phyloP scores from a whole-genome alignment of 129 eudicot species.

The Ambrosia artemisiifolia region DNA sequence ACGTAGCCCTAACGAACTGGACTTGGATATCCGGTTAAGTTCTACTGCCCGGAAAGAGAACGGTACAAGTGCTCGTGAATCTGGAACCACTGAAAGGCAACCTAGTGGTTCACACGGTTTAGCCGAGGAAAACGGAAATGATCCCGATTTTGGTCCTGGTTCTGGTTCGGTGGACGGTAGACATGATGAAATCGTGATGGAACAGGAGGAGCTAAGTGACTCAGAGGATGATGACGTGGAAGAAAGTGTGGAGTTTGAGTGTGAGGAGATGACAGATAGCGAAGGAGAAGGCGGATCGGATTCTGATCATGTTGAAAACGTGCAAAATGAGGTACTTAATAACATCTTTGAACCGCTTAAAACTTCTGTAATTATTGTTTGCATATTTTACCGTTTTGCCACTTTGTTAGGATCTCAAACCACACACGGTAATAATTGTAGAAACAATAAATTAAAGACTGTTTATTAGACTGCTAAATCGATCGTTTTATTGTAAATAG shows the following conservation, averaged over 20 bases:
- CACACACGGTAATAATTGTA: background rate
- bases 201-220: constrained; percentile 94
- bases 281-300: constrained; percentile 74
- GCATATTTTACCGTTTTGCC: background rate
- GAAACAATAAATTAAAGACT: background rate
- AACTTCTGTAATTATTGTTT: background rate
- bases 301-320: constrained; percentile 40
- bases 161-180: constrained; percentile 19
- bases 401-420: background rate
- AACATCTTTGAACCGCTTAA: background rate
- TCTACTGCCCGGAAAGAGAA: constrained; percentile 46
- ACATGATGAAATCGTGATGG: constrained; percentile 83
- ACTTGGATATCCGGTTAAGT: constrained; percentile 73
- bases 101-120: constrained; percentile 8
- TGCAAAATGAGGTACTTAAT: constrained; percentile 54
- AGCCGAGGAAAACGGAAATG: constrained; percentile 23
- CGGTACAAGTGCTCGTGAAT: constrained; percentile 19
- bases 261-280: constrained; percentile 92
- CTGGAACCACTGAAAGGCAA: constrained; percentile 23
- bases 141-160: constrained; percentile 37
- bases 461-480: background rate
- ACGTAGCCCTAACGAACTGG: constrained; percentile 54
- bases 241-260: constrained; percentile 87
- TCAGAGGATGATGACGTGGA: constrained; percentile 80
- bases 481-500: constrained; percentile 26